Conservation (phyloP, 176 grass and related monocot genomes). For the Triticum urartu region DNA sequence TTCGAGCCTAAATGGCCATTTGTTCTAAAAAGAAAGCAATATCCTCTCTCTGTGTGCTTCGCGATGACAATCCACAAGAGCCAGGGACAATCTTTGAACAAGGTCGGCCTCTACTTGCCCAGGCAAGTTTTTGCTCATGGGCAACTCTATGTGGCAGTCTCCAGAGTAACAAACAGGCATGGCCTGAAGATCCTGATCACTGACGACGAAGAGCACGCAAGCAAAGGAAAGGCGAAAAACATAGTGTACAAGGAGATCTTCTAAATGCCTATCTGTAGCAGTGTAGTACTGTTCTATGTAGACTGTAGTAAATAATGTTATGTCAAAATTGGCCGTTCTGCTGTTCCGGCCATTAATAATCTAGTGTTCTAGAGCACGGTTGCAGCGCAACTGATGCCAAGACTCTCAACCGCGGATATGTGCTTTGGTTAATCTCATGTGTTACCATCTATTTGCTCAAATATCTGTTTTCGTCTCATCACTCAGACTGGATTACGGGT, state of each 20-base stretch:
- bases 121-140: conserved; percentile 9
- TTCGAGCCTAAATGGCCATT: conserved; percentile 12
- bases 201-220: not conserved
- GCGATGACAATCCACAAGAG: conserved; percentile 21
- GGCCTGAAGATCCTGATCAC: conserved; percentile 12
- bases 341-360: not conserved
- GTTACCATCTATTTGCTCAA: not conserved
- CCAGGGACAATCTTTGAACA: conserved; percentile 15
- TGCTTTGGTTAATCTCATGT: not conserved
- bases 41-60: conserved; percentile 10
- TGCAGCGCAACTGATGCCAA: not conserved
- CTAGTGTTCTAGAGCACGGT: not conserved
- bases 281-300: not conserved
- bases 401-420: not conserved
- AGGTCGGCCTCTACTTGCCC: conserved; percentile 27
- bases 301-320: conserved; percentile 8
- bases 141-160: conserved; percentile 22
- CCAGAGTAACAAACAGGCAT: conserved; percentile 8
- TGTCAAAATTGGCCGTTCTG: not conserved
- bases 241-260: conserved; percentile 20
- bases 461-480: not conserved
- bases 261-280: not conserved
- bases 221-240: conserved; percentile 8
- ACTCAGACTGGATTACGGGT: not conserved
- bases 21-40: conserved; percentile 4